Base-by-base conservation (phyloP, 2,329 filamentous ascomycete genomes). In the Botrytis sinoallii region DNA sequence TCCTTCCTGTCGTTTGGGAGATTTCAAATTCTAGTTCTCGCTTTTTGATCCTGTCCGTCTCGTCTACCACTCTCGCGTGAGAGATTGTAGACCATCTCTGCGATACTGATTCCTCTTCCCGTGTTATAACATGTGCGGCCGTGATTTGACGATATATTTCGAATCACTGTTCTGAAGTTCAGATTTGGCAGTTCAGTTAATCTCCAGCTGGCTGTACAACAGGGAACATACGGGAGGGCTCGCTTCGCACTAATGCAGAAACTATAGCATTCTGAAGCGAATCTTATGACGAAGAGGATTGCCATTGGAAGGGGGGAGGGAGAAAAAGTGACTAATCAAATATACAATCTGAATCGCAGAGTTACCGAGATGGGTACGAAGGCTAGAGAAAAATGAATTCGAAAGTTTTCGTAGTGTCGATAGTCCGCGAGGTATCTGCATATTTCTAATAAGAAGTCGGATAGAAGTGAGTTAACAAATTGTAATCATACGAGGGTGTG, bases 371-470 rank as follows among this genome's bases (percentile, higher is more conserved):
- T 40, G 2, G 2, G 2, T 8, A 10, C 9, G 3, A 29, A 42
- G 6, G 3, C 2, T 22, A 6, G 66, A 32, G 48, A 16, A 1
- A 8, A 32, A 6, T 5, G 9, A 57, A 4, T 42, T 9, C 14
- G 25, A 12, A 6, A 4, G 8, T 29, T 29, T 32, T n/a, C n/a
- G 29, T 14, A 32, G 10, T 8, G n/a, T 6, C 22, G 35, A 57
- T 25, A 32, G 5, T 18, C 10, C 14, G 25, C 16, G 6, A 40
- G 22, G 8, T 12, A 29, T 29, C 25, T 32, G 18, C 10, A 6
- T 1, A 42, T 9, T 9, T 0, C 25, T 5, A n/a, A 57, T 7
- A 20, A n/a, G 4, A 6, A 22, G 5, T 16, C 1, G 1, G n/a
- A 16, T 10, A 55, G 5, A 10, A 42, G 35, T 40, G 18, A 20